Evolutionary conservation across 2,329 filamentous ascomycete genomes (phyloP).

Genomic region (Microthyrium microscopicum): DNA sequence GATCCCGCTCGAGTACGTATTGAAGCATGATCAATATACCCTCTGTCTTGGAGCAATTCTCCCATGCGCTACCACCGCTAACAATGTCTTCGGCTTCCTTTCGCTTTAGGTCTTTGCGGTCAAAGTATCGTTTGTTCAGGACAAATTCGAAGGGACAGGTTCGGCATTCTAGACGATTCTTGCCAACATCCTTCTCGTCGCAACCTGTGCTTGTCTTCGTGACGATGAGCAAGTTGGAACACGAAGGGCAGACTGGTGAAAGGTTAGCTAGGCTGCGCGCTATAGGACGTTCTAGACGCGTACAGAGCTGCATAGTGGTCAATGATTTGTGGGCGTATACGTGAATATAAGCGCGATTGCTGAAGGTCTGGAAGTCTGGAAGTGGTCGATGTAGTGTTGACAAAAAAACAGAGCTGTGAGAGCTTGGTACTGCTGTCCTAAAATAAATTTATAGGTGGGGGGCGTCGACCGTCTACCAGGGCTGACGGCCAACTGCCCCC

Average conservation of each 20-base stretch:
- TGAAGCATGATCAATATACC: slow-evolving; percentile 21
- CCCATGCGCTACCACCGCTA: slow-evolving; percentile 75
- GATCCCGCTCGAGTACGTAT: not conserved
- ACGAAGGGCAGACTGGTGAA: slow-evolving; percentile 57
- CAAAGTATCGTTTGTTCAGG: slow-evolving; percentile 64
- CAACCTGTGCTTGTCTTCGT: slow-evolving; percentile 27
- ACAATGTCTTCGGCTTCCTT: slow-evolving; percentile 84
- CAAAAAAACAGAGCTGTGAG: too few relatives aligned
- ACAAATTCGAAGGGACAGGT: slow-evolving; percentile 87
- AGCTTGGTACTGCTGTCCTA: too few relatives aligned
- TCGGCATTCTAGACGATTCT: slow-evolving; percentile 83
- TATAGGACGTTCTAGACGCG: slow-evolving; percentile 10
- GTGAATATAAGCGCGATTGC: too few relatives aligned
- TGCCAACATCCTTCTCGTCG: slow-evolving; percentile 19
- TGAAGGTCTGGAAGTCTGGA: not conserved
- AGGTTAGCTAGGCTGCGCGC: slow-evolving; percentile 8
- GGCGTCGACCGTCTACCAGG: too few relatives aligned
- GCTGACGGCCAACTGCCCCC: too few relatives aligned
- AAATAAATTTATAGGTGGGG: too few relatives aligned
- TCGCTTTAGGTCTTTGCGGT: slow-evolving; percentile 61
- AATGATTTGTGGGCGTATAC: too few relatives aligned
- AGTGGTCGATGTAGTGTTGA: too few relatives aligned
- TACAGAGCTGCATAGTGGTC: slow-evolving; percentile 54
- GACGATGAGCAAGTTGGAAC: slow-evolving; percentile 70
- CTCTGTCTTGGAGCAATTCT: slow-evolving; percentile 71